A percentile compares a stretch with the other conserved stretches of the same genome.
Conservation (phyloP, 495 filamentous ascomycete genomes). For the Neurospora sp. region DNA sequence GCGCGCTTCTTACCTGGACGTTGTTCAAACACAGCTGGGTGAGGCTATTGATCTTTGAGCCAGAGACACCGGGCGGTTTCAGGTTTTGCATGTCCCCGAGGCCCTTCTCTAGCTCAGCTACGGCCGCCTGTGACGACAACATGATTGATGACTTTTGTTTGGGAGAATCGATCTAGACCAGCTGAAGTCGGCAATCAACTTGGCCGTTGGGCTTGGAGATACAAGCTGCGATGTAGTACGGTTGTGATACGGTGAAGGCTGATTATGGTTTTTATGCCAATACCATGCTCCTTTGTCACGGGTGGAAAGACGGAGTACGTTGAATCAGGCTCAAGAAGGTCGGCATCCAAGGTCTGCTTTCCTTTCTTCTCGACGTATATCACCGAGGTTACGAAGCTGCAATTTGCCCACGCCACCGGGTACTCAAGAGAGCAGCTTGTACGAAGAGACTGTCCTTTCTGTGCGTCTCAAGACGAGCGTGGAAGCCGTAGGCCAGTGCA, state of each 20-base stretch:
- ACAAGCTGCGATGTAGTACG: slow-evolving; percentile 1
- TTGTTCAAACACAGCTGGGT: slow-evolving; percentile 79
- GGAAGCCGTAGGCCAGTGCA: background rate
- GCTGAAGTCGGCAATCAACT: slow-evolving; percentile 7
- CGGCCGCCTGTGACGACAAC: slow-evolving; percentile 48
- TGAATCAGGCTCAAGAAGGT: slow-evolving; percentile 4
- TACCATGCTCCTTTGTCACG: slow-evolving; percentile 20
- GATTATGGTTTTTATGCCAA: slow-evolving; percentile 15
- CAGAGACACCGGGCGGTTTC: slow-evolving; percentile 89
- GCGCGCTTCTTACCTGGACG: slow-evolving; percentile 67
- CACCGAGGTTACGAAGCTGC: slow-evolving; percentile 17
- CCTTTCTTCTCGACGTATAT: slow-evolving; percentile 4
- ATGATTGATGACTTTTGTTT: slow-evolving; percentile 36
- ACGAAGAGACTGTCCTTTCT: slow-evolving; percentile 5
- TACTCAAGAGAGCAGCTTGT: slow-evolving; percentile 5
- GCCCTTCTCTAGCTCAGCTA: slow-evolving; percentile 83
- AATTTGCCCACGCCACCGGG: slow-evolving; percentile 3
- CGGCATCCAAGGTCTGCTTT: background rate
- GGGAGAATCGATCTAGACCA: slow-evolving; percentile 1
- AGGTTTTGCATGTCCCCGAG: slow-evolving; percentile 84
- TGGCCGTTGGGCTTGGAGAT: background rate
- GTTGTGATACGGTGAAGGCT: slow-evolving; percentile 2
- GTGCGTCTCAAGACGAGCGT: background rate
- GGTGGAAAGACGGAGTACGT: slow-evolving; percentile 9
- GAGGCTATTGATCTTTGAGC: slow-evolving; percentile 77